These are phyloP conservation scores for Aspergillus floridensis DNA, from an alignment of 2,329 filamentous ascomycete genomes.

Conservation along the genomic window DNA sequence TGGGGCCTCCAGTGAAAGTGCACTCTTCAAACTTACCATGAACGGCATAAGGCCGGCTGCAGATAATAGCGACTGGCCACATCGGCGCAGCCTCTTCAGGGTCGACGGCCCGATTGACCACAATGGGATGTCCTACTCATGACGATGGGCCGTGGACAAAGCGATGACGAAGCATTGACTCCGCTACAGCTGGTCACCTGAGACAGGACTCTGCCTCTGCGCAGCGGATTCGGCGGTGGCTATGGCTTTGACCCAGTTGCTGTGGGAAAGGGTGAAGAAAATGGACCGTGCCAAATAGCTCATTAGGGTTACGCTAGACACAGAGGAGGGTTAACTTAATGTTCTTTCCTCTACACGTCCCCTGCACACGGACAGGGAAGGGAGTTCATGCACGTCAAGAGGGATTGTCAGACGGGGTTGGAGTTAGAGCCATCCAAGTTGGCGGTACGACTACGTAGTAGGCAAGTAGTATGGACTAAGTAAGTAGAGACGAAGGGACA, in stretches of 20 bases:
- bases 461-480: too few relatives aligned
- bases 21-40: conserved; percentile 8
- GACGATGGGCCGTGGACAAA: not conserved
- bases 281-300: not conserved
- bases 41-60: not conserved
- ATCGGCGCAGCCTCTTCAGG: not conserved
- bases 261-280: not conserved
- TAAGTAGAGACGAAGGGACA: too few relatives aligned
- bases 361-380: conserved; percentile 16
- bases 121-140: not conserved
- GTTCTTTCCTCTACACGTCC: conserved; percentile 5
- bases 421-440: conserved; percentile 22
- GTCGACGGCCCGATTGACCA: not conserved
- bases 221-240: not conserved
- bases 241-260: not conserved
- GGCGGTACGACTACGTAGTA: conserved; percentile 16
- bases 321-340: not conserved
- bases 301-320: conserved; percentile 1
- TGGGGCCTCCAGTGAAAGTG: conserved; percentile 14
- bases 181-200: not conserved
- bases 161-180: not conserved
- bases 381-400: conserved; percentile 24
- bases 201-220: not conserved
- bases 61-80: not conserved
- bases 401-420: conserved; percentile 10